Evolutionary conservation across 495 filamentous ascomycete species (phyloP), one percentile per base, ranked within the genome.

Genomic region (Sporormia fimetaria): DNA sequence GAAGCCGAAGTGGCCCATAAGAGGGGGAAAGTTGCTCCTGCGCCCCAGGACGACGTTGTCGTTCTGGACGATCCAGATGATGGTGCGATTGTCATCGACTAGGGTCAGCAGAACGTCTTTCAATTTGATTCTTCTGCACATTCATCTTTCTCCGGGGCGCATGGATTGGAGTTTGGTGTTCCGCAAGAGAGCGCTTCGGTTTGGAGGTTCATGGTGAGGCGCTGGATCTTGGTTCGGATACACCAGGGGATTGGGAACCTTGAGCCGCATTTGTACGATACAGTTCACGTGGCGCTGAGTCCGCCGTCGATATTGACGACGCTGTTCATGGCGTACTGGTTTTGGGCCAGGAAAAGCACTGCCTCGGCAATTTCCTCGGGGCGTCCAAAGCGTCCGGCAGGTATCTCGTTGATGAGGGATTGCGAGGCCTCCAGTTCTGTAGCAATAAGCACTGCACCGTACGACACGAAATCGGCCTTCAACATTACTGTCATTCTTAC

Each of bases 231-330:
- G n/a, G 27, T n/a, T 11, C 6, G n/a, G n/a, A n/a, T n/a, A n/a
- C n/a, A n/a, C n/a, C n/a, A n/a, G 31, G 15, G 21, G 4, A 16
- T 6, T 11, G 15, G 10, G 31, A 14, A 34, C 21, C 4, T 4
- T 10, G 34, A 3, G 26, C 29, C 11, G 3, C 4, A 3, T 27
- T 10, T 18, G 27, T 6, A 18, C n/a, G 9, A 23, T 25, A 20
- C 28, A 6, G 11, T 35, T 40, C 27, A 54, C 14, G 29, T 37
- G 5, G 80, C 81, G 51, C 82, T 85, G 38, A 87, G 53, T 1
- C 85, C 85, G 12, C 85, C 85, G 57, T 92, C 85, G n/a, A 93
- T 67, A 52, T 84, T 87, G 6, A 93, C 67, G 18, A 87, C 70
- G 61, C 83, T 87, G 40, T 87, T 87, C 54, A 87, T 85, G 6